Evolutionary conservation across 1,139 yeast genomes (phyloP).

Genomic region (Zygotorulaspora mrakii): DNA sequence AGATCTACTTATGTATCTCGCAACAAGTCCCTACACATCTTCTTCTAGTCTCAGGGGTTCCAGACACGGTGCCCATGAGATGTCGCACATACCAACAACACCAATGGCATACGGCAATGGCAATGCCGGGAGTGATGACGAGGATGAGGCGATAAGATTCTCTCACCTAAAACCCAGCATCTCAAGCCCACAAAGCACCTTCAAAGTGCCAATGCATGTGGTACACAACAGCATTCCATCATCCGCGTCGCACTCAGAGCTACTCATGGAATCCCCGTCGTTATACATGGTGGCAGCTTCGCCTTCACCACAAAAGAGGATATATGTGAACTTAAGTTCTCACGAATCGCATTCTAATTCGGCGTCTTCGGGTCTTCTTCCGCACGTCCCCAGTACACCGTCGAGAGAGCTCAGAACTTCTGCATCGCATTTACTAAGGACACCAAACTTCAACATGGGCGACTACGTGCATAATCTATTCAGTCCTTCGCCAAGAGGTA

Average conservation of each 20-base stretch:
- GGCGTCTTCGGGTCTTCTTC: constrained; percentile 6
- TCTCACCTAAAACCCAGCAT: constrained; percentile 32
- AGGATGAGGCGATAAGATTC: constrained; percentile 29
- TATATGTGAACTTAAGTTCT: constrained; percentile 4
- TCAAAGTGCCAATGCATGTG: constrained; percentile 27
- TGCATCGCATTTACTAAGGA: constrained; percentile 24
- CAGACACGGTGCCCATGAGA: constrained; percentile 23
- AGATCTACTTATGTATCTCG: constrained; percentile 36
- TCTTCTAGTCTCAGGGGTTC: constrained; percentile 8
- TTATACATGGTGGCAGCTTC: constrained; percentile 25
- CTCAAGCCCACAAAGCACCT: constrained; percentile 35
- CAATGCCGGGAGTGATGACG: constrained; percentile 7
- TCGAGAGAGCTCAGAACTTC: constrained; percentile 26
- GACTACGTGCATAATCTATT: constrained; percentile 37
- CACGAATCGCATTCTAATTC: constrained; percentile 7
- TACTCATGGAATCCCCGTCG: constrained; percentile 33
- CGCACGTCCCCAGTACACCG: constrained; percentile 29
- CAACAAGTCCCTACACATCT: constrained; percentile 36
- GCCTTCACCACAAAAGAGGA: constrained; percentile 26
- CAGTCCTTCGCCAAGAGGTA: constrained; percentile 37
- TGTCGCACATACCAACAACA: constrained; percentile 21
- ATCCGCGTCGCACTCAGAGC: constrained; percentile 17
- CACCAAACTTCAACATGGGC: constrained; percentile 37
- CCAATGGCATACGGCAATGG: constrained; percentile 15
- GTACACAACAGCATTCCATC: constrained; percentile 9